Percentiles rank a stretch among this genome's conserved stretches.
phyloP scores from a whole-genome alignment of 2,329 filamentous ascomycete species.

The Teratosphaeria pseudoeucalypti region DNA sequence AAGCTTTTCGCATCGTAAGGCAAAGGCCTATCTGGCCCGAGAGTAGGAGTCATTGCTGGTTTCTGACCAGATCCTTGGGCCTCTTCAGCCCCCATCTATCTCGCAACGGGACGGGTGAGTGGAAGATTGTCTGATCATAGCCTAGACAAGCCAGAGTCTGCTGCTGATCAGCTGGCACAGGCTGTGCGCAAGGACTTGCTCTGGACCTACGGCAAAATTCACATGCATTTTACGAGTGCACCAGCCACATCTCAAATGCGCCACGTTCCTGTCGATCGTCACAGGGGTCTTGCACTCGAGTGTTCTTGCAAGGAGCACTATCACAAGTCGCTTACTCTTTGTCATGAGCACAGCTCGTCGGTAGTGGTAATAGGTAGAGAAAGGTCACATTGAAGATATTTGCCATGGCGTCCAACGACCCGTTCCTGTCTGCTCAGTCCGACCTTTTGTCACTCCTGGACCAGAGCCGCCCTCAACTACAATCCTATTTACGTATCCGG shows the following conservation, averaged over 20 bases:
- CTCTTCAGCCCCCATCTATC: conserved; percentile 3
- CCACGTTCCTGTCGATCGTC: background rate
- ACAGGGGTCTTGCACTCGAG: background rate
- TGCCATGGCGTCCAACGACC: conserved; percentile 29
- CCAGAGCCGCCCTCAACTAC: conserved; percentile 74
- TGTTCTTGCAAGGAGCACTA: background rate
- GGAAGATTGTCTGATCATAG: background rate
- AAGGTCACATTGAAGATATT: background rate
- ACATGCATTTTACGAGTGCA: background rate
- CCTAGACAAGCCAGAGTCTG: background rate
- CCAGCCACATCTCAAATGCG: background rate
- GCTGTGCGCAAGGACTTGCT: background rate
- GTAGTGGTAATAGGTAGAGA: background rate
- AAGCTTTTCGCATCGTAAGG: conserved; percentile 60
- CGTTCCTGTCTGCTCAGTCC: conserved; percentile 42
- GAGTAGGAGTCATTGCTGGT: background rate
- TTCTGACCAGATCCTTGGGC: background rate
- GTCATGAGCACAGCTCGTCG: background rate
- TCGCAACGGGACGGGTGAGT: background rate
- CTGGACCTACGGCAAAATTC: background rate
- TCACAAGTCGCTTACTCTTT: background rate
- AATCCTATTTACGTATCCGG: conserved; percentile 90
- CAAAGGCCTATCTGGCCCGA: conserved; percentile 45
- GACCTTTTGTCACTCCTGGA: conserved; percentile 80
- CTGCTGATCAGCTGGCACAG: background rate